A percentile compares a stretch with the other conserved stretches of the same genome.
Conservation (phyloP, 2,329 filamentous ascomycete species). For the Cryphonectria nitschkei region DNA sequence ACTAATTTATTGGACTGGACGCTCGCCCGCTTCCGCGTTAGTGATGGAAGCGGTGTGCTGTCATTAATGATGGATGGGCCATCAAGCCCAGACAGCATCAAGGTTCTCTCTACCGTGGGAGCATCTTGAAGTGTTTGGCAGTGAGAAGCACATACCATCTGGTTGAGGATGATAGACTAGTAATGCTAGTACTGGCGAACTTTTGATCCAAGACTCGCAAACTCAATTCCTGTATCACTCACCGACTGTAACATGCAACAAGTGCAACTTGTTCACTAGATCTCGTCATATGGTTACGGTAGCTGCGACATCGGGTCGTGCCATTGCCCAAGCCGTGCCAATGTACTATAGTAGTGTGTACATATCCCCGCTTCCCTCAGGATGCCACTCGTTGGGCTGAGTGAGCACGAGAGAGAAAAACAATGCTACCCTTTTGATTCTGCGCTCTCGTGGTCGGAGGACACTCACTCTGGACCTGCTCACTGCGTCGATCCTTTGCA, state of each 20-base stretch:
- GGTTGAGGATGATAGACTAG: conserved; percentile 20
- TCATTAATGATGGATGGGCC: background rate
- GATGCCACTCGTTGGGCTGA: background rate
- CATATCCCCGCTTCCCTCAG: background rate
- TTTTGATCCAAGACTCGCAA: conserved; percentile 3
- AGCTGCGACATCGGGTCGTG: background rate
- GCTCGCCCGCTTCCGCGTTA: background rate
- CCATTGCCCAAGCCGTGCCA: background rate
- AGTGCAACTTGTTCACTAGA: background rate
- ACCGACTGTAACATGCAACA: background rate
- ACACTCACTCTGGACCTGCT: background rate
- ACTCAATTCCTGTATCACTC: background rate
- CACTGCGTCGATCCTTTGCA: background rate
- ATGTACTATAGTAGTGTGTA: background rate
- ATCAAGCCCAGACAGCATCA: conserved; percentile 13
- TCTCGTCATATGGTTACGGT: background rate
- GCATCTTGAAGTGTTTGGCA: background rate
- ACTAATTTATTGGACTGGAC: conserved; percentile 8
- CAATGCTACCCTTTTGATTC: background rate
- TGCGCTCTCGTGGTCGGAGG: background rate
- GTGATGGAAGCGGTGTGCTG: background rate
- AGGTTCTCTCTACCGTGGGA: conserved; percentile 5
- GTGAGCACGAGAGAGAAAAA: background rate
- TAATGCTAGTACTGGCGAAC: conserved; percentile 22
- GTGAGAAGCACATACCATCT: conserved; percentile 18